Conservation (phyloP, 2,329 filamentous ascomycete genomes). For the Fusarium sp. region DNA sequence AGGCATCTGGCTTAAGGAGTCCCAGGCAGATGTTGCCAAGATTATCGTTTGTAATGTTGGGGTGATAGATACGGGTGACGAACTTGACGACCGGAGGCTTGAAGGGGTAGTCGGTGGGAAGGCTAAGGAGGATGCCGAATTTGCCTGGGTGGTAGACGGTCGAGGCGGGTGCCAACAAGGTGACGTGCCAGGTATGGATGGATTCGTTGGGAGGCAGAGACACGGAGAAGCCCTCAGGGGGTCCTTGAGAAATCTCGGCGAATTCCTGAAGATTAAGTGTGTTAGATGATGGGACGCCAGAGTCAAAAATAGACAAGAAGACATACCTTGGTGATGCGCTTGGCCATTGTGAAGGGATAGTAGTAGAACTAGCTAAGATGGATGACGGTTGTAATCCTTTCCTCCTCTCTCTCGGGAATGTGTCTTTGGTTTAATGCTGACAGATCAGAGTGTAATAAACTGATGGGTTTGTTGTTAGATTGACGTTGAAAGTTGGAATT, state of each 20-base stretch:
- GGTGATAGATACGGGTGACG: constrained; percentile 93
- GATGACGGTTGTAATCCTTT: neutral
- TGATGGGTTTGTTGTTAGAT: constrained; percentile 11
- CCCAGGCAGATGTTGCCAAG: constrained; percentile 87
- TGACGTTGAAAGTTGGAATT: constrained; percentile 14
- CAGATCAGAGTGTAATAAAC: neutral
- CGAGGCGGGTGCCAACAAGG: constrained; percentile 58
- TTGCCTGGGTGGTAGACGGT: constrained; percentile 72
- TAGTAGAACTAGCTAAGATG: neutral
- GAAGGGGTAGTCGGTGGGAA: constrained; percentile 89
- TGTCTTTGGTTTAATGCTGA: neutral
- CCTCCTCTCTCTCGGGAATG: neutral
- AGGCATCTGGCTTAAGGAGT: constrained; percentile 85
- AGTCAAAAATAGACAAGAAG: neutral
- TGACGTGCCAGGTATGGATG: constrained; percentile 66
- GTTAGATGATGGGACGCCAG: constrained; percentile 12
- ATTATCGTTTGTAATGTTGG: constrained; percentile 90
- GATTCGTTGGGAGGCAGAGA: constrained; percentile 60
- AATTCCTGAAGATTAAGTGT: constrained; percentile 59
- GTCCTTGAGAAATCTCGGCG: constrained; percentile 61
- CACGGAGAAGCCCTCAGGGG: constrained; percentile 62
- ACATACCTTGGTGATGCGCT: constrained; percentile 60
- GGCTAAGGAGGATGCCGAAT: constrained; percentile 78
- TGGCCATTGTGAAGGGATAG: constrained; percentile 54
- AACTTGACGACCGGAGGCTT: constrained; percentile 85